Percentiles rank a stretch among this genome's conserved stretches.
These are phyloP conservation scores for Globisporangium alternatum DNA, from an alignment of 352 stramenopile species.

Conservation along the genomic window DNA sequence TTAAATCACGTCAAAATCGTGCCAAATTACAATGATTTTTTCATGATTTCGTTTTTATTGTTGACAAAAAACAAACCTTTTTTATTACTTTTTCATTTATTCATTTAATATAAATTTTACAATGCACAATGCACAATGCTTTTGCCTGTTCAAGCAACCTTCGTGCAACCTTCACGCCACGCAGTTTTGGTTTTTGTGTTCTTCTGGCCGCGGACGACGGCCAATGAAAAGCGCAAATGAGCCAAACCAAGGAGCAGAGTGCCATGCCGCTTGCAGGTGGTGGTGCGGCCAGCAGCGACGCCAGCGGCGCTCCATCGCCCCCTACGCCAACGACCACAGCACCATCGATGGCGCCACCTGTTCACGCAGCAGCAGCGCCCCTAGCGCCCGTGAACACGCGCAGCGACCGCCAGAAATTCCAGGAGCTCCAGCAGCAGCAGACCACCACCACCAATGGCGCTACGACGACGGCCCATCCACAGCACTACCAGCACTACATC, in stretches of 20 bases:
- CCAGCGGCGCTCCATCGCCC: neutral
- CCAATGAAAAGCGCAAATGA: constrained; percentile 10
- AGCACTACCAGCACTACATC: constrained; percentile 15
- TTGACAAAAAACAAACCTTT: no score
- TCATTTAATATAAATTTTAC: no score
- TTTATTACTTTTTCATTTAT: no score
- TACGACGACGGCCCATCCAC: neutral
- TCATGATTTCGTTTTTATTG: no score
- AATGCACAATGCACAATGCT: no score
- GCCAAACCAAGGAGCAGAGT: constrained; percentile 2
- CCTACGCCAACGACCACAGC: neutral
- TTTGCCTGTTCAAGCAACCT: no score
- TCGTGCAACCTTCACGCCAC: neutral
- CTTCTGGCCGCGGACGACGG: neutral
- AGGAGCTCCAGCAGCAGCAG: constrained; percentile 22
- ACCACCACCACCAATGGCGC: neutral
- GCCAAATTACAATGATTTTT: no score
- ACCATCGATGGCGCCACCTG: neutral
- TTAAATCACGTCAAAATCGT: no score
- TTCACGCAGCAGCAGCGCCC: constrained; percentile 5
- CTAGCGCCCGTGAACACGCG: neutral
- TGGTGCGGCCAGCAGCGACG: neutral
- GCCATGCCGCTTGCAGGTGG: neutral
- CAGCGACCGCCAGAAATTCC: constrained; percentile 37
- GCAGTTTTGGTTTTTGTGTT: neutral